phyloP scores from a whole-genome alignment of 164 flowering plant genomes.

The Annona cherimola region DNA sequence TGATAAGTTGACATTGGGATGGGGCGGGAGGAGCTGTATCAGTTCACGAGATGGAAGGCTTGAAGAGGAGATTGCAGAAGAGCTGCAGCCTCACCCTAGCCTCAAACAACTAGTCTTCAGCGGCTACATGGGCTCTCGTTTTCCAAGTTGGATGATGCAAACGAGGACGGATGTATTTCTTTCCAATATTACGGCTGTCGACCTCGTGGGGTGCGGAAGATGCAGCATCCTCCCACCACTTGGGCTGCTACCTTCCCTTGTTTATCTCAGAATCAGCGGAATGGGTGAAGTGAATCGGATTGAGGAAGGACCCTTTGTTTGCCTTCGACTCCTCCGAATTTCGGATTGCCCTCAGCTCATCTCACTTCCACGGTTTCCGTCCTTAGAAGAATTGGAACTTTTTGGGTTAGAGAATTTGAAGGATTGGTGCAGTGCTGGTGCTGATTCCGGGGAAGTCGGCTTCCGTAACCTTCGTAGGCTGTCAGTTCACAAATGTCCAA shows the following conservation, averaged over 20 bases:
- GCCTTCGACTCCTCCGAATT: not conserved
- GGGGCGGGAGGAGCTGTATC: not conserved
- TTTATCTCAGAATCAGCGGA: not conserved
- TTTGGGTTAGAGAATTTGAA: not conserved
- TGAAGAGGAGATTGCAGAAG: not conserved
- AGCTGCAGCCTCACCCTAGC: conserved; percentile 6
- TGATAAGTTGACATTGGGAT: not conserved
- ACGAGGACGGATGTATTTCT: not conserved
- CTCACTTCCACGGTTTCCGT: not conserved
- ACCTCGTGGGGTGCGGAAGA: not conserved
- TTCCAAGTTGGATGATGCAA: conserved; percentile 12
- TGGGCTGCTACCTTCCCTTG: not conserved
- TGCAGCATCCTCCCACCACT: conserved; percentile 1
- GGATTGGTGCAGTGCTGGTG: conserved; percentile 1
- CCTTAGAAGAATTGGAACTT: not conserved
- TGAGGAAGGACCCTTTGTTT: not conserved
- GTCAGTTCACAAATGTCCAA: not conserved
- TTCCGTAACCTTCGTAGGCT: not conserved
- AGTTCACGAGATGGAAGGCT: not conserved
- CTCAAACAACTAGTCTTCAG: not conserved
- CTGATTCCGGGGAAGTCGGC: too few relatives aligned
- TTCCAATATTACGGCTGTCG: not conserved
- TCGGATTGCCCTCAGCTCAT: too few relatives aligned
- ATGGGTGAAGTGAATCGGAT: not conserved
- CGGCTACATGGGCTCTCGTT: not conserved